Evolutionary conservation across 129 eudicot genomes (phyloP).

Genomic region (Dittrichia graveolens): DNA sequence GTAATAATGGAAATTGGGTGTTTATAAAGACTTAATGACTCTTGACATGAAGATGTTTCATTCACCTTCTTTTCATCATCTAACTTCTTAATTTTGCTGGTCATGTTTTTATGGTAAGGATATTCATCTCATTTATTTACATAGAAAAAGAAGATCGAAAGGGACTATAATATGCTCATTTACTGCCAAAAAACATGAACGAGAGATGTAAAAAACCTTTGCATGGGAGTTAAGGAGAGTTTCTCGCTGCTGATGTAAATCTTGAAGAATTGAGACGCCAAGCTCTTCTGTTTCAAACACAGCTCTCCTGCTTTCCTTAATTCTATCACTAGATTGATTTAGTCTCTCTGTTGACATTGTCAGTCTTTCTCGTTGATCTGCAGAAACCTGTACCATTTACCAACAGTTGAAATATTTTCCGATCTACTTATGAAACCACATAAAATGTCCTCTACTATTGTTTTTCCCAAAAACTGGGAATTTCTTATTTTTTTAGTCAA

Average conservation of each 20-base stretch:
- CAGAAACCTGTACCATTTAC: constrained; percentile 55
- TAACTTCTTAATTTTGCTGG: too few relatives aligned
- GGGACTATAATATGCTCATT: not conserved
- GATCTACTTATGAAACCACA: not conserved
- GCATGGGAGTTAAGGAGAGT: constrained; percentile 82
- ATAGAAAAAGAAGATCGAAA: too few relatives aligned
- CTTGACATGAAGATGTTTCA: too few relatives aligned
- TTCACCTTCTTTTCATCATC: too few relatives aligned
- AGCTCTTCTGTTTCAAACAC: constrained; percentile 93
- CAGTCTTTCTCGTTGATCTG: constrained; percentile 81
- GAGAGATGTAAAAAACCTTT: constrained; percentile 49
- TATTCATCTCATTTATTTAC: too few relatives aligned
- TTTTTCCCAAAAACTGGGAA: not conserved
- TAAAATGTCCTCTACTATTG: not conserved
- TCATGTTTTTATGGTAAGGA: too few relatives aligned
- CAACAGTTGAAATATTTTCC: constrained; percentile 13
- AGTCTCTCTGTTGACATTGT: constrained; percentile 85
- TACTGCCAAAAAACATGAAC: not conserved
- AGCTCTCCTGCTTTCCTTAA: constrained; percentile 83
- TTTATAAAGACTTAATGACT: too few relatives aligned
- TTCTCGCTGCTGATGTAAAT: constrained; percentile 92
- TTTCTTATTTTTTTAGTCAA: not conserved
- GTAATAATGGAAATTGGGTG: too few relatives aligned
- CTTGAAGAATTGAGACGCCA: constrained; percentile 85
- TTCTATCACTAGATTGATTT: constrained; percentile 77